Base-by-base conservation (phyloP, 768 basidiomycete species). In the Calvatia gigantea region DNA sequence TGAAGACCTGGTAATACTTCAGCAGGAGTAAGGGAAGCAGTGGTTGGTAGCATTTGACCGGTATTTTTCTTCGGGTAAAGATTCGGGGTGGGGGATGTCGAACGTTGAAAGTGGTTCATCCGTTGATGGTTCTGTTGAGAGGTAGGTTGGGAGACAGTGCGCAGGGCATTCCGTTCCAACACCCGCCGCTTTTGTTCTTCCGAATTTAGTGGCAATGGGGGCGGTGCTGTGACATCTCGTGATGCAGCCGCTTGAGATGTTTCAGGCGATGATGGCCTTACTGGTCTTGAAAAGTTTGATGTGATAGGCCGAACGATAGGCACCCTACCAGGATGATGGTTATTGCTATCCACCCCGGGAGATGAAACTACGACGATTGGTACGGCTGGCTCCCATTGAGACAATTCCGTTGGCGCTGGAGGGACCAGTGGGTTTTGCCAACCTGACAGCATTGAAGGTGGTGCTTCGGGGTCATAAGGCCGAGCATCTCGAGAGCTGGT, bases 231-330 rank as follows among this genome's bases (percentile, higher is more conserved):
- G 23, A 32, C 25, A 23, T 42, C 31, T 25, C 45, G 54, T n/a
- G 15, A 28, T 32, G 51, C 21, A 29, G 17, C 33, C 3, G 48
- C n/a, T 39, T 37, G 56, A 25, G 31, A 3, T 23, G 52, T 21
- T 35, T n/a, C n/a, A n/a, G 21, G 42, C 14, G 14, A 28, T n/a
- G 45, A 42, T 19, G 51, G 28, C 35, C 58, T 50, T 51, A 79
- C 76, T 43, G 86, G 85, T 46, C 85, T 73, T 21, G 88, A 88
- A 62, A 84, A 88, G 64, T 87, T 89, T 28, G 77, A 65, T 12
- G 73, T 73, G 4, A 75, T 71, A n/a, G 75, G 73, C 44, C 65
- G 66, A 42, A 75, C 67, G 32, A 82, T 74, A 6, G 79, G 79
- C 43, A 73, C 70, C 19, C 79, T 75, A 37, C 68, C 71, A 6